Evolutionary conservation across 1,139 yeast genomes (phyloP), one percentile per base, ranked within the genome.

Genomic region (Debaryomycetaceae sp.): DNA sequence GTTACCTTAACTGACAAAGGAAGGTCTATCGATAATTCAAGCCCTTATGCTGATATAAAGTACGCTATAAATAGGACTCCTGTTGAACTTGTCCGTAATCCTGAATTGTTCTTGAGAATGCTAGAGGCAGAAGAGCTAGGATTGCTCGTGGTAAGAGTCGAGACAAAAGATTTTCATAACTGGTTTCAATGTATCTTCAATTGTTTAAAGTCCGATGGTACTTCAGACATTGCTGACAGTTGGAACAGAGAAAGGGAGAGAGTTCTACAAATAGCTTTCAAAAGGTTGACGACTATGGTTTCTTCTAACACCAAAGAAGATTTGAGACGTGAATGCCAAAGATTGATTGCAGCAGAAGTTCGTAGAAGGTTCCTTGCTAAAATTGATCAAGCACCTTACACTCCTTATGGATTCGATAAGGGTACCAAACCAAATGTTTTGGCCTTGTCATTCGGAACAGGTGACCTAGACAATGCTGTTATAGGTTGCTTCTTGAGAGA

Each of bases 341-440:
- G 89, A 46, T 66, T 82, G 40, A 72, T 93, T 40, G 85, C 84
- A 44, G 77, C 73, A 48, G 84, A 85, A 48, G 81, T 91, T 36
- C 83, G 98, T 53, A 75, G 78, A 42, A 71, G 78, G 35, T 86
- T 93, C 58, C 70, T 82, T 59, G 74, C 78, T 24, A 85, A 83
- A 57, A 75, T 93, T 40, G 95, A 93, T 61, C 98, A 91, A 69
- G 97, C 98, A 2, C 97, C 99, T 23, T 91, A 74, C 65, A 83
- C 87, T 53, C 96, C 98, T 7, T 76, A 78, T 43, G 86, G 87
- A 3, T 85, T 76, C 53, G 87, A 81, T 42, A 76, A 79, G 49
- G 97, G 97, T 37, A 85, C 95, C 6, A 77, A 84, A 45, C 95
- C 99, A 24, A 83, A 87, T 50, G 93, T 90, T 0, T 72, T 95